Evolutionary conservation across 78 protist genomes (phyloP), one percentile per base, ranked within the genome.

Genomic region (Dictyostelium intermedium): DNA sequence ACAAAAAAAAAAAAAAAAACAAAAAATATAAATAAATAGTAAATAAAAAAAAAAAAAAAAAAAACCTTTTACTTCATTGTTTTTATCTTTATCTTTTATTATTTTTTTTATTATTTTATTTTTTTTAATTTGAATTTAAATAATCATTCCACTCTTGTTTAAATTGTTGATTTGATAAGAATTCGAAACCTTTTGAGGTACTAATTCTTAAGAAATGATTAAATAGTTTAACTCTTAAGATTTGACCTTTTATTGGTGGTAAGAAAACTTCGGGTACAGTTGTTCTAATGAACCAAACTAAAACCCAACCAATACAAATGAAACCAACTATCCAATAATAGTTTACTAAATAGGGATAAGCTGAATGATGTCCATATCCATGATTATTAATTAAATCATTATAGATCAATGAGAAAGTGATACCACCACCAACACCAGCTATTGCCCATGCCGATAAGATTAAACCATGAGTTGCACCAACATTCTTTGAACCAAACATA

Each of bases 401-500:
- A 23, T 35, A 79, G 30, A 89, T 82, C 1, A 5, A 6, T 5
- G 86, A 78, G 78, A 89, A 82, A 1, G 81, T n/a, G 8, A 79
- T 50, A 79, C 91, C 91, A 82, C 93, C 93, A 34, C 25, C 73
- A 3, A 89, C 82, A 35, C 93, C 93, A 39, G 85, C 73, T 0
- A 82, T 7, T 9, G 63, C 27, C 93, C 93, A 89, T 30, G 85
- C 81, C 0, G 85, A 77, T 23, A 89, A 5, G 3, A 89, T 82
- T 5, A 80, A 32, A 23, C 97, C 97, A 37, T 95, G 91, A 14
- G 76, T 45, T 1, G 96, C 92, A 25, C 97, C 96, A 5, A 96
- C 78, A 34, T 96, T 70, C 23, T 96, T 69, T 18, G 92, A 34
- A 20, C 97, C 97, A 82, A 93, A 96, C 89, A 94, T 11, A n/a